These are phyloP conservation scores for Kazachstania sp. DNA, from an alignment of 1,139 yeast genomes.

Conservation along the genomic window DNA sequence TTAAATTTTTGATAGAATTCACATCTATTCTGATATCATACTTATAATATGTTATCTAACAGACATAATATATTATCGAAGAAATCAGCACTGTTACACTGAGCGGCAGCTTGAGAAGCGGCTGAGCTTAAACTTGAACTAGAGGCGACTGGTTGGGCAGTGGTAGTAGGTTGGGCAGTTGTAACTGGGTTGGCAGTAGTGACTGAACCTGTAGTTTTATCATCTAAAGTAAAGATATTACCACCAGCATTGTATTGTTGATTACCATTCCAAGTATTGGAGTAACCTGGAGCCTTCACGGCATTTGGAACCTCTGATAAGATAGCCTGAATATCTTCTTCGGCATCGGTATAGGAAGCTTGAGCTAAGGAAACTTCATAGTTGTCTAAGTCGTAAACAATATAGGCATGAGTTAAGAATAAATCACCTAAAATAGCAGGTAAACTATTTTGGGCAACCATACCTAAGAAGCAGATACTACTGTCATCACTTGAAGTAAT, in stretches of 20 bases:
- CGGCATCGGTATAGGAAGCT: slow-evolving; percentile 34
- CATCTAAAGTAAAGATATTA: slow-evolving; percentile 28
- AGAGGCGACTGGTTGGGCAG: neutral
- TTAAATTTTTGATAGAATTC: neutral
- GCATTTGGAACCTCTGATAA: slow-evolving; percentile 40
- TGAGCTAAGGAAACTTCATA: slow-evolving; percentile 60
- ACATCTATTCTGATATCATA: neutral
- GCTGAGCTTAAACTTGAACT: neutral
- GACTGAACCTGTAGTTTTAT: too few species aligned
- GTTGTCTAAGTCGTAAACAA: slow-evolving; percentile 67
- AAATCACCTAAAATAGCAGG: slow-evolving; percentile 55
- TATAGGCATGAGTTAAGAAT: slow-evolving; percentile 62
- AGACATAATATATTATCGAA: neutral
- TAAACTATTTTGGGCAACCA: slow-evolving; percentile 28
- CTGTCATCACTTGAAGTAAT: slow-evolving; percentile 10
- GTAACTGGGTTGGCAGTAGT: slow-evolving; percentile 12
- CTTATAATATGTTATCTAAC: neutral
- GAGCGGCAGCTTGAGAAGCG: neutral
- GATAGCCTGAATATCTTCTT: slow-evolving; percentile 39
- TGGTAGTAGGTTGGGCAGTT: slow-evolving; percentile 30
- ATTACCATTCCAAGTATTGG: slow-evolving; percentile 30
- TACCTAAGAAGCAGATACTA: slow-evolving; percentile 32
- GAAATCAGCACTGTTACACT: neutral
- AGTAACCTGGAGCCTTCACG: slow-evolving; percentile 33
- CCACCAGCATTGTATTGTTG: slow-evolving; percentile 18